Base-by-base conservation (phyloP, 768 basidiomycete genomes). In the Clavulina sp. region DNA sequence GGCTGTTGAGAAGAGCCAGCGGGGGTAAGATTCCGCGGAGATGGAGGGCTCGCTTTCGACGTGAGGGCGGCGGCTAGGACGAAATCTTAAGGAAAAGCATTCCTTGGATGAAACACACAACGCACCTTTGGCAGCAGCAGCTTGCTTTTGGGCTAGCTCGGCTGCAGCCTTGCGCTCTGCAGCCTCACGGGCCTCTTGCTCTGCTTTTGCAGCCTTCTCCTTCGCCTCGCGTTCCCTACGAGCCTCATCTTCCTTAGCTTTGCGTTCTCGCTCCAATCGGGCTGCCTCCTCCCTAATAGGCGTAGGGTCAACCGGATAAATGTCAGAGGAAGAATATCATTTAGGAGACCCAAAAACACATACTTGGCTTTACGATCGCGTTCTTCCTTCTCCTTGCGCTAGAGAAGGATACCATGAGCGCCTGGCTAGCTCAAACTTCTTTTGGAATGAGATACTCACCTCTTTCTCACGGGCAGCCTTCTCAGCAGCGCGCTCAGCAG, bases 161-260 rank as follows among this genome's bases (percentile, higher is more conserved):
- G 28, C 52, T n/a, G 31, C 47, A 43, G 55, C 55, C 56, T 58
- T 52, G n/a, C n/a, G n/a, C 52, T 56, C 48, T 18, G 52, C 43
- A 59, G n/a, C n/a, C n/a, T n/a, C n/a, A n/a, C n/a, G n/a, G n/a
- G n/a, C n/a, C n/a, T n/a, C n/a, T n/a, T n/a, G n/a, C n/a, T n/a
- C n/a, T n/a, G n/a, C n/a, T 59, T 61, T 66, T 54, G 61, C 62
- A 28, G 53, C 59, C 57, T 63, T 61, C 52, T 71, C 64, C 16
- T 56, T 50, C 30, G 54, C 68, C 43, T 67, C 65, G 41, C 77
- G 75, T 63, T 81, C 81, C 57, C 74, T 79, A 50, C 73, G 71
- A 52, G 75, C 66, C 48, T 76, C 79, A 63, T 75, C 62, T 58
- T 77, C 75, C 52, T 81, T 79, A 56, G 82, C 83, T 59, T 74